Evolutionary conservation across 352 stramenopile species (phyloP), one percentile per base, ranked within the genome.

Genomic region (Aphanomyces stellatus): DNA sequence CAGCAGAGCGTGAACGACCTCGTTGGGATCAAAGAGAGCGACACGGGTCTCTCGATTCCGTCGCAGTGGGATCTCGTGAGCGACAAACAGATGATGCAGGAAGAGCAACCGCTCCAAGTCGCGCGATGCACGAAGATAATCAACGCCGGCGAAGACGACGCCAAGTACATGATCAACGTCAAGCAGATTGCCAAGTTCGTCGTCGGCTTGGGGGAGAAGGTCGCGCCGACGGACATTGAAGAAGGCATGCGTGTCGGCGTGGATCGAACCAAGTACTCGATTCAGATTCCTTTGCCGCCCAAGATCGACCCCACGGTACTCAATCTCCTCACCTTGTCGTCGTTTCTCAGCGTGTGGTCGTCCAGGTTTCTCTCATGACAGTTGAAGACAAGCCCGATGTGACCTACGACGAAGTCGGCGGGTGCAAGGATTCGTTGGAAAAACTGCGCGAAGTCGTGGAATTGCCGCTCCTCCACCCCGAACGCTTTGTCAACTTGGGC

Each of bases 161-260:
- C 96, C 74, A 99, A 99, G 80, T 99, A 99, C 83, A 97, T 99
- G 55, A 99, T 99, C 72, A 99, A 99, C 77, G 94, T 99, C 69
- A 98, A 99, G 76, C 97, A 99, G 80, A 99, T 99, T 82, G 97
- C 97, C 69, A 99, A 99, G 80, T 99, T 99, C 74, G 97, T 99
- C 19, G 97, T 99, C 15, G 96, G 94, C 3, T 75, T 99, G 0
- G 97, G 96, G 41, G 96, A 99, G 70, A 99, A 99, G 75, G 97
- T 99, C 0, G 96, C 97, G 2, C 96, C 97, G 1, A 99, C 97
- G 15, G 97, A 99, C 72, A 98, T 99, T 68, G 97, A 99, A 77
- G 97, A 99, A 71, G 96, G 97, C 13, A 99, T 99, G 97, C 91
- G 97, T 59, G 96, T 99, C 0, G 97, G 96, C 42, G 96, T 99